Evolutionary conservation across 768 basidiomycete species (phyloP).

Genomic region (Amanita fuliginea): DNA sequence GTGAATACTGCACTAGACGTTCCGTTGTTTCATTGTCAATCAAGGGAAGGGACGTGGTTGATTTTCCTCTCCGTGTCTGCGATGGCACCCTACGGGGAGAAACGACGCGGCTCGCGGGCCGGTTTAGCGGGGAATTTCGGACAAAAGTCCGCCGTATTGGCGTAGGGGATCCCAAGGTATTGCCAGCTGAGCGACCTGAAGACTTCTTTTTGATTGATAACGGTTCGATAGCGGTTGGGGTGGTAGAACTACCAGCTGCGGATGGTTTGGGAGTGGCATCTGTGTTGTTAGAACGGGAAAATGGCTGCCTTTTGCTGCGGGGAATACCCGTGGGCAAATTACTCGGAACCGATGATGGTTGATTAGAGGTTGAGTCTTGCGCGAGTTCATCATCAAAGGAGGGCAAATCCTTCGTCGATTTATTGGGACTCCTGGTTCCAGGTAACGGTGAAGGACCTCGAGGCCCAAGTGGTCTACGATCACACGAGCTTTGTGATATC

Average conservation of each 20-base stretch:
- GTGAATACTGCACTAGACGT: conserved; percentile 34
- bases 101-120: conserved; percentile 27
- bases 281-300: conserved; percentile 39
- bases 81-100: conserved; percentile 49
- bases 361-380: conserved; percentile 21
- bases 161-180: conserved; percentile 24
- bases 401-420: conserved; percentile 23
- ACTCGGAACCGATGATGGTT: conserved; percentile 13
- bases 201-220: conserved; percentile 81
- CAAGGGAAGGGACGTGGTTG: conserved; percentile 17
- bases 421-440: conserved; percentile 27
- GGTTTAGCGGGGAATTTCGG: conserved; percentile 45
- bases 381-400: conserved; percentile 36
- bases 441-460: conserved; percentile 65
- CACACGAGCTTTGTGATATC: conserved; percentile 35
- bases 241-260: conserved; percentile 19
- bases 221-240: conserved; percentile 50
- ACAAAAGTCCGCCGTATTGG: conserved; percentile 27
- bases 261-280: conserved; percentile 43
- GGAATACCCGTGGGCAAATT: conserved; percentile 41
- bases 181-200: conserved; percentile 40
- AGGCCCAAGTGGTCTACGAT: conserved; percentile 63
- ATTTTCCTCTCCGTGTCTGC: conserved; percentile 31
- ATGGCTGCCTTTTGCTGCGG: conserved; percentile 61
- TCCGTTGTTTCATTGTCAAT: conserved; percentile 29